These are phyloP conservation scores for Dactylellina parvicollis DNA, from an alignment of 2,329 filamentous ascomycete genomes.

Conservation along the genomic window DNA sequence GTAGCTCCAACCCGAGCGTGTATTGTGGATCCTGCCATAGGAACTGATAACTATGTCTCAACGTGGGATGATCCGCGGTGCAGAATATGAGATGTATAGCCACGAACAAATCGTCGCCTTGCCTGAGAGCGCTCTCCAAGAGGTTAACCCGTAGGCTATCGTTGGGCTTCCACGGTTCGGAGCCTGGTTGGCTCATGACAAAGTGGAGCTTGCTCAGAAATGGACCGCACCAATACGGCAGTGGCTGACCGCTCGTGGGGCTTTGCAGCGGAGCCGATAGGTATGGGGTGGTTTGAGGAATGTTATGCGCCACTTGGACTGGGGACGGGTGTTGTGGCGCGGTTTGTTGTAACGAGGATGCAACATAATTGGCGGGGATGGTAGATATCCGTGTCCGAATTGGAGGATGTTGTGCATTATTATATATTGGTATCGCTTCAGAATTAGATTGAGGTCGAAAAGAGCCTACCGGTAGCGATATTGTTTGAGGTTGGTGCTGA, in stretches of 20 bases:
- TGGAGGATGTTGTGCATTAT: not conserved
- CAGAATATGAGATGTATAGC: slow-evolving; percentile 43
- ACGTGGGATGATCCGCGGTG: slow-evolving; percentile 14
- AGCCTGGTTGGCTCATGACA: slow-evolving; percentile 17
- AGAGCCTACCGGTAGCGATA: slow-evolving; percentile 8
- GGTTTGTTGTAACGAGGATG: not conserved
- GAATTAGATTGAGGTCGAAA: slow-evolving; percentile 1
- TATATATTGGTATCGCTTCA: not conserved
- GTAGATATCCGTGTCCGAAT: slow-evolving; percentile 3
- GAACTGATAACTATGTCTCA: slow-evolving; percentile 20
- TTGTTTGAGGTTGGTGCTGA: not conserved
- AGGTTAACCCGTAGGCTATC: slow-evolving; percentile 36
- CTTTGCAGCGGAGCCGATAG: not conserved
- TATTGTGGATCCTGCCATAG: slow-evolving; percentile 10
- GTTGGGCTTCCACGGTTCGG: slow-evolving; percentile 20
- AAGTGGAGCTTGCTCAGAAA: slow-evolving; percentile 24
- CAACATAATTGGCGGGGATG: not conserved
- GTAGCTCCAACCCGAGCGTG: slow-evolving; percentile 35
- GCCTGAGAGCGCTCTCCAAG: slow-evolving; percentile 38
- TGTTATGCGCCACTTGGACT: not conserved
- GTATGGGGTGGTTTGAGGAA: slow-evolving; percentile 1
- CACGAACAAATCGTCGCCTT: slow-evolving; percentile 40
- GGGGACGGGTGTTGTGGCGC: slow-evolving; percentile 9
- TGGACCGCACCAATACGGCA: slow-evolving; percentile 9
- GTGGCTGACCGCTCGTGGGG: not conserved